These are phyloP conservation scores for Xylaria palmicola DNA, from an alignment of 495 filamentous ascomycete genomes.

Conservation along the genomic window DNA sequence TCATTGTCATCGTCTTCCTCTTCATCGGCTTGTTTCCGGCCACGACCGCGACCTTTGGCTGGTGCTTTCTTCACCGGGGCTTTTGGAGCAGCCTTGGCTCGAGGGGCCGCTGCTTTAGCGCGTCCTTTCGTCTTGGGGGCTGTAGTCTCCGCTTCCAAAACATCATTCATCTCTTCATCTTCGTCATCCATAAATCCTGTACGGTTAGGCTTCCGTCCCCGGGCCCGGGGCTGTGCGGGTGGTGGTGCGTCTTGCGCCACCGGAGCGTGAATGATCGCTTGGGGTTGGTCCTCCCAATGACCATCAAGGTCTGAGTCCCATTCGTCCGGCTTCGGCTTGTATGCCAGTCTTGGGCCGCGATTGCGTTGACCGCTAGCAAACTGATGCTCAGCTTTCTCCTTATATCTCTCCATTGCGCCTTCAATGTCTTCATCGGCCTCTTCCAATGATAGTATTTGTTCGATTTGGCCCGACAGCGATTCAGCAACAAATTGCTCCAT, in stretches of 20 bases:
- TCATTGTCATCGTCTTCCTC: conserved; percentile 66
- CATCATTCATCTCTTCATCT: conserved; percentile 40
- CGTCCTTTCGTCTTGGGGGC: conserved; percentile 26
- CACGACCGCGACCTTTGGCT: conserved; percentile 35
- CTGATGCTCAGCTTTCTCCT: conserved; percentile 65
- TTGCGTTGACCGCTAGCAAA: conserved; percentile 68
- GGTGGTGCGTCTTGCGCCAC: conserved; percentile 45
- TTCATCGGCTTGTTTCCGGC: conserved; percentile 58
- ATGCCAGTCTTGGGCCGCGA: conserved; percentile 51
- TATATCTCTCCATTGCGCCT: conserved; percentile 68
- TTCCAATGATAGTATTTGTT: conserved; percentile 67
- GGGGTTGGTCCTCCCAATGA: conserved; percentile 75
- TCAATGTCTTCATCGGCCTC: conserved; percentile 69
- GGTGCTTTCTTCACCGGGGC: conserved; percentile 37
- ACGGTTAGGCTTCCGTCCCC: conserved; percentile 23
- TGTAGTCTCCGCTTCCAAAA: conserved; percentile 25
- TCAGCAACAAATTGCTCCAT: conserved; percentile 87
- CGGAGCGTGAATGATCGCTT: conserved; percentile 55
- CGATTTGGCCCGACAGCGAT: conserved; percentile 72
- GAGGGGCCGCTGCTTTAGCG: conserved; percentile 32
- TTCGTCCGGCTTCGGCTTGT: conserved; percentile 70
- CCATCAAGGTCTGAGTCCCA: conserved; percentile 91
- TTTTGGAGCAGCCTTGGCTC: conserved; percentile 41
- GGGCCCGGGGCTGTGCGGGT: conserved; percentile 28
- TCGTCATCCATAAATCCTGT: conserved; percentile 34